Evolutionary conservation across 345 rosid species (phyloP), one percentile per base, ranked within the genome.

Genomic region (Syzygium oleosum): DNA sequence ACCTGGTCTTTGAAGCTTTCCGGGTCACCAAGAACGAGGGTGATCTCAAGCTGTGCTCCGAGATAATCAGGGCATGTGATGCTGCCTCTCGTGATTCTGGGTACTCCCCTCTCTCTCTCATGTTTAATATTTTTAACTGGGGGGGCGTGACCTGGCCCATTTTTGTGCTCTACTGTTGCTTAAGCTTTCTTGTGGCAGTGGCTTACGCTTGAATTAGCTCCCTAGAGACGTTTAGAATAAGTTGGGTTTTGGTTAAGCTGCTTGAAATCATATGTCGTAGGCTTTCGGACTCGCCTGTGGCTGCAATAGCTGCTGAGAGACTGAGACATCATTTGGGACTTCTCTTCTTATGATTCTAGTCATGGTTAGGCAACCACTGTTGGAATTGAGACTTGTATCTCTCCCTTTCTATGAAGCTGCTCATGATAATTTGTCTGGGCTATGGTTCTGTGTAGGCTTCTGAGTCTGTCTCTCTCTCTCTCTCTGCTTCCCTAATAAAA

Each of bases 1-100:
- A 79, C 88, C 90, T 95, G 91, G 90, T 91, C 63, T 93, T 94
- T 86, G 91, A 92, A 89, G 92, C 94, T 85, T 93, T 90, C 89
- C 91, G 88, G 87, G 88, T 92, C 85, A 92, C 94, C 88, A 90
- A 87, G 87, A 92, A 91, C 86, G 87, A 89, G 84, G 87, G 61
- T 85, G 95, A 95, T 91, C 95, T 94, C 91, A 89, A 88, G 52
- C 61, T 92, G 85, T 93, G 96, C 90, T 91, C 92, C 87, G 91
- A 93, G 54, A 91, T 95, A 85, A 88, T 95, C 59, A 87, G 89
- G 84, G 94, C 95, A 31, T 94, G 96, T 91, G 98, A 95, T 90
- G 90, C 93, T 88, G 96, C 95, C 85, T 89, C 96, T 89, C 85
- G 68, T 65, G 90, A 87, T 91, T 92, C 94, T 79, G 92, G 93